Base-by-base conservation (phyloP, 164 flowering plant genomes). In the Aristolochia californica region DNA sequence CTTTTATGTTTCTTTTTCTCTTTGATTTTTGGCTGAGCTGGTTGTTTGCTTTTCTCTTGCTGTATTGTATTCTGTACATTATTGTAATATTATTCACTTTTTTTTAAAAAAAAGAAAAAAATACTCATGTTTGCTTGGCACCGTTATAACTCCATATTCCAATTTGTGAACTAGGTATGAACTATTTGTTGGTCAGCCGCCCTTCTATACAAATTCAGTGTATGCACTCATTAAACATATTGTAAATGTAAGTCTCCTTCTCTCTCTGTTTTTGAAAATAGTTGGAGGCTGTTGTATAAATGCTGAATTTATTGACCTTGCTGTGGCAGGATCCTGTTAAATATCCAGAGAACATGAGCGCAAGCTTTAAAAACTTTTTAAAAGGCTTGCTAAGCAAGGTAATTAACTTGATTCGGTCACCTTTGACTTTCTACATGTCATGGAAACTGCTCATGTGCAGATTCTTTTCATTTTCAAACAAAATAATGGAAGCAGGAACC, bases 361-460 rank as follows among this genome's bases (percentile, higher is more conserved):
- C 78, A 51, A 80, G 62, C 71, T 94, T 94, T 75, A 84, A 67
- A 67, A 88, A 82, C 66, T 94, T 94, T 67, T 64, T 94, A 24
- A 88, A 75, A 72, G 99, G 99, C 44, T 73, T 94, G 84, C 91
- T 94, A 34, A 85, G 86, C 71, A 94, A 94, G 99, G 99, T 94
- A 50, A 17, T 60, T 18, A 24, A 9, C 5, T 21, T 43, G 58
- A 11, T 58, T 27, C 12, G 48, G 61, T 30, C 12, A 58, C 45
- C 27, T 16, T 34, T 34, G 40, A n/a, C n/a, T 50, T 43, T 10
- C 22, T 15, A 25, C 12, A n/a, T 38, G 2, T 3, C 7, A 26
- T 53, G 20, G 56, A 28, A 28, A 47, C 40, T 21, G 26, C 0
- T 26, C 25, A 5, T 0, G 23, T 23, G 4, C 53, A 50, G 13